phyloP scores from a whole-genome alignment of 306 rosid genomes.

The Herpetospermum pedunculosum region DNA sequence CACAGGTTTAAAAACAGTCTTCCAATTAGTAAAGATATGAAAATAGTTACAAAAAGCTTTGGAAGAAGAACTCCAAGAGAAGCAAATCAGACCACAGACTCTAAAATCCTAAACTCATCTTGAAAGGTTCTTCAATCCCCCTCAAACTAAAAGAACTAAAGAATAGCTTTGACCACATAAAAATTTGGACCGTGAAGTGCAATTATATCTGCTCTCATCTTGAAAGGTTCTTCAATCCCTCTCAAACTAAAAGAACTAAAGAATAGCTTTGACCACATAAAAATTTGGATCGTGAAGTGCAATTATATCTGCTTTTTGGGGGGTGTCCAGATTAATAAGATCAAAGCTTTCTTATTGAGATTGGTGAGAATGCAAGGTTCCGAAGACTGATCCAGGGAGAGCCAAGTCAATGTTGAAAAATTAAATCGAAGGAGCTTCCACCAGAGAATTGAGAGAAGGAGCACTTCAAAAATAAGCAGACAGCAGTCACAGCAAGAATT shows the following conservation, averaged over 20 bases:
- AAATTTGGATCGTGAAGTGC: background rate
- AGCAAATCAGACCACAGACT: background rate
- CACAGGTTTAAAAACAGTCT: background rate
- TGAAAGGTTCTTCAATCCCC: background rate
- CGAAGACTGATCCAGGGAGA: background rate
- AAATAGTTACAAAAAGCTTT: background rate
- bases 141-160: background rate
- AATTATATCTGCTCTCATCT: background rate
- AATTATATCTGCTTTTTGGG: background rate
- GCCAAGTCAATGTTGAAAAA: background rate
- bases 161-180: background rate
- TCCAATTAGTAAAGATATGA: background rate
- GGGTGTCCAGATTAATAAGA: background rate
- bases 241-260: background rate
- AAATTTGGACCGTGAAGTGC: background rate
- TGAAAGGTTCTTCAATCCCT: background rate
- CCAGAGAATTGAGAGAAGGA: background rate
- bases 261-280: background rate
- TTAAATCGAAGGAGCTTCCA: background rate
- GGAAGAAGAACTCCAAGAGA: background rate
- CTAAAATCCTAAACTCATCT: background rate
- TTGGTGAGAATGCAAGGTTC: background rate
- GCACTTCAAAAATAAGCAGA: background rate
- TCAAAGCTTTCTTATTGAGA: background rate
- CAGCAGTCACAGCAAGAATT: background rate